Evolutionary conservation across 1,139 yeast genomes (phyloP), one percentile per base, ranked within the genome.

Genomic region (Wickerhamiella pararugosa): DNA sequence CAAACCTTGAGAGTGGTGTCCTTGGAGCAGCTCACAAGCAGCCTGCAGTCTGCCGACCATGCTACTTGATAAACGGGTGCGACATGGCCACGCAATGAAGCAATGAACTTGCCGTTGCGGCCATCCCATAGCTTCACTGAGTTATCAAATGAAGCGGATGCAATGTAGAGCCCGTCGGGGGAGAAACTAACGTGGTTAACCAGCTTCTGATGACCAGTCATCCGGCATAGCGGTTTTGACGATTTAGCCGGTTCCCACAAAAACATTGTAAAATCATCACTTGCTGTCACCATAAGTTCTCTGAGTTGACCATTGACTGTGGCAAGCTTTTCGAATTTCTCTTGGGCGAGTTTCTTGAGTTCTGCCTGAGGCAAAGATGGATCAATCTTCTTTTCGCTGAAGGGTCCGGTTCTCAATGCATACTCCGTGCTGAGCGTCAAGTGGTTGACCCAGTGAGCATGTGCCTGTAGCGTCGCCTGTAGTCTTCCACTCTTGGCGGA

Each of bases 21-120:
- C 60, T 90, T 90, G 25, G 96, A 86, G 57, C 94, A 82, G 56
- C 94, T 80, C 6, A 87, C 98, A 45, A 90, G 66, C 38, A 90
- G 66, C 50, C 98, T 69, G 59, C 90, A 82, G 58, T 90, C 99
- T 2, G 95, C 79, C 3, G 96, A 84, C 99, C 99, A 90, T 0
- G 97, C 86, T n/a, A 94, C 86, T 63, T 87, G 97, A 59, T 90
- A 90, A 0, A 90, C 98, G 3, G 97, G 86, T 0, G 97, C 96
- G 46, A 90, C 99, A 59, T 90, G 98, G 3, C 98, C 98, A 51
- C 98, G 70, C 54, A 92, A 75, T 0, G 97, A 86, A 5, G 94
- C 76, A 35, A 90, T 63, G 52, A 87, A 90, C 43, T 81, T 81
- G 33, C 98, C 98, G 47, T 82, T 80, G 50, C 83, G 65, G 29